Conservation (phyloP, 441 rosid genomes). For the Capsella rubella region DNA sequence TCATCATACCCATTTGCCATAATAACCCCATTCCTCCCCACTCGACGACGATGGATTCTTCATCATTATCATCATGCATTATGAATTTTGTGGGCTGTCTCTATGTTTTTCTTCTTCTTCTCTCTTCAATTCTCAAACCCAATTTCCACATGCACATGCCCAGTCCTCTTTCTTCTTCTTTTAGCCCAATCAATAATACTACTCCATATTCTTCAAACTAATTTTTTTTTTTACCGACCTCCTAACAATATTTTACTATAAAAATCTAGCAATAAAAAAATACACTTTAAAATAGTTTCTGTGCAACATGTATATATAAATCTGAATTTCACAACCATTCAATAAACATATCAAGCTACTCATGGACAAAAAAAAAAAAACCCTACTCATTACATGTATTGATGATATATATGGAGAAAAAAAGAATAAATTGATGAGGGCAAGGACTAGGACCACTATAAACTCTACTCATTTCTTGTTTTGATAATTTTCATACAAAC, state of each 20-base stretch:
- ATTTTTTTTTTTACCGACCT: background rate
- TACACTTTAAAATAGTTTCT: background rate
- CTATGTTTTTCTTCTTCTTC: background rate
- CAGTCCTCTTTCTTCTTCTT: slow-evolving; percentile 23
- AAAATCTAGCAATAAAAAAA: background rate
- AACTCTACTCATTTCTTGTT: slow-evolving; percentile 42
- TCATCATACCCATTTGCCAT: slow-evolving; percentile 47
- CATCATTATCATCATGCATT: slow-evolving; percentile 37
- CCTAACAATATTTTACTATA: background rate
- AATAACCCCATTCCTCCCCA: slow-evolving; percentile 45
- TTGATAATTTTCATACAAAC: slow-evolving; percentile 42
- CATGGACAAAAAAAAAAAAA: slow-evolving; percentile 9
- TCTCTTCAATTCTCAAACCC: slow-evolving; percentile 38
- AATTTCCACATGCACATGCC: slow-evolving; percentile 38
- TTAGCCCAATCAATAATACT: slow-evolving; percentile 31
- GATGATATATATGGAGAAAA: slow-evolving; percentile 39
- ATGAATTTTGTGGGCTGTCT: slow-evolving; percentile 37
- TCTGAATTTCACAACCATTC: slow-evolving; percentile 13
- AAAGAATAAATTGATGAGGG: slow-evolving; percentile 41
- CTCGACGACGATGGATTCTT: slow-evolving; percentile 37
- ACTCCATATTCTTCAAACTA: slow-evolving; percentile 5
- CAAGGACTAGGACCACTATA: slow-evolving; percentile 53
- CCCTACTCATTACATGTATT: slow-evolving; percentile 35
- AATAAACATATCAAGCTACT: slow-evolving; percentile 46
- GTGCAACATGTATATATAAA: background rate